Base-by-base conservation (phyloP, 1,139 yeast species). In the Kluyveromyces sp. region DNA sequence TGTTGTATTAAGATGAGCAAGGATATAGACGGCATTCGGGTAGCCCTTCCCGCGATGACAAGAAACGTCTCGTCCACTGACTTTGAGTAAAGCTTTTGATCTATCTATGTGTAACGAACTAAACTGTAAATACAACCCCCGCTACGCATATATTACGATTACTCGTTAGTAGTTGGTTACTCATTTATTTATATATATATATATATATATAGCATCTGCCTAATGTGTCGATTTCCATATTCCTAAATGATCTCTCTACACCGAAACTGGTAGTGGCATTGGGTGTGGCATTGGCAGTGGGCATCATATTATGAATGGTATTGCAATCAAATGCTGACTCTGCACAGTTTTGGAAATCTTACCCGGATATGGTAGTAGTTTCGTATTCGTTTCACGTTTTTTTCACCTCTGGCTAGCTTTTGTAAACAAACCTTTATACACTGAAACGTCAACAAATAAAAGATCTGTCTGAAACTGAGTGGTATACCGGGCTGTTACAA, bases 41-140 rank as follows among this genome's bases (percentile, higher is more conserved):
- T 92, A n/a, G 97, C 97, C 0, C 74, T 92, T 53, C 98, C 98
- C 27, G 94, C 96, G 5, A 88, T 92, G 97, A 90, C 98, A 25
- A 74, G 98, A 59, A 92, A 92, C 68, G 76, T 92, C 56, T 95
- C 86, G 60, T 71, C 78, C 25, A 78, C 78, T 51, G 96, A 90
- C 64, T 88, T 89, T 62, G 70, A 71, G 42, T 65, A 57, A 30
- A 37, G 31, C 5, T 4, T 10, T 10, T 10, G 15, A 10, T 10
- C 15, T 4, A 6, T 10, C 34, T 30, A 8, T 7, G 8, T 30
- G 7, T 8, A 30, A 8, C 8, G 8, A 30, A 7, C 32, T 7
- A 7, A 30, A 7, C 8, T 15, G 21, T 15, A 15, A 15, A 15
- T 15, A 15, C 21, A 15, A 15, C 21, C 21, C 21, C 21, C 21